Conservation (phyloP, 352 stramenopile species). For the Phytophthora uliginosa region DNA sequence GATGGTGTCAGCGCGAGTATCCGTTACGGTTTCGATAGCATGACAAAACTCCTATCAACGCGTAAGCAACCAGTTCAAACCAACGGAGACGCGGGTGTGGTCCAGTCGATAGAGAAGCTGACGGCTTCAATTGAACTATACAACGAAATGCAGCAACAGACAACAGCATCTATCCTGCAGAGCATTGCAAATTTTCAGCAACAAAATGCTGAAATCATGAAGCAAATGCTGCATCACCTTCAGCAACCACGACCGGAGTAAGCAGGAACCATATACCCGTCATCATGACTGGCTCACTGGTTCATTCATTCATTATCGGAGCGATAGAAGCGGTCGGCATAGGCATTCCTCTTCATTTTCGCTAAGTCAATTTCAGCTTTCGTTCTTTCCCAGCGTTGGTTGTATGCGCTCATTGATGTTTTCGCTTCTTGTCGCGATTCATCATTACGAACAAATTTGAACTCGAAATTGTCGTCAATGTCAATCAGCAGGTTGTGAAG, state of each 20-base stretch:
- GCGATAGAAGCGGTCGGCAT: not conserved
- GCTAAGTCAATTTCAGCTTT: constrained; percentile 3
- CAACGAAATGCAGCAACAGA: not conserved
- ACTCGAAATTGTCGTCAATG: too few relatives aligned
- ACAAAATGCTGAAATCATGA: not conserved
- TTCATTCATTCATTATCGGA: not conserved
- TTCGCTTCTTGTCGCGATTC: too few relatives aligned
- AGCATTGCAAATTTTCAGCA: not conserved
- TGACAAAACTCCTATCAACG: not conserved
- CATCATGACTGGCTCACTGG: too few relatives aligned
- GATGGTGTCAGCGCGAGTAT: not conserved
- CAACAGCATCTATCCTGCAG: not conserved
- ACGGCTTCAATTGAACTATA: not conserved
- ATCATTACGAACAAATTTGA: too few relatives aligned
- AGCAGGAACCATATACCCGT: not conserved
- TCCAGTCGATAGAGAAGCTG: not conserved
- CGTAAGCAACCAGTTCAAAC: not conserved
- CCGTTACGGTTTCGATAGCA: not conserved
- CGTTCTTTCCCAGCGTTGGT: constrained; percentile 2
- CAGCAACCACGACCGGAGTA: not conserved
- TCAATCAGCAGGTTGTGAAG: too few relatives aligned
- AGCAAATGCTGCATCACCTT: not conserved
- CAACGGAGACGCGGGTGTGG: not conserved
- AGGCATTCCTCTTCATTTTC: not conserved
- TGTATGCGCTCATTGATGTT: too few relatives aligned